Percentiles rank a stretch among this genome's conserved stretches.
Conservation (phyloP, 108 stramenopile genomes). For the Aurantiochytrium sp. region DNA sequence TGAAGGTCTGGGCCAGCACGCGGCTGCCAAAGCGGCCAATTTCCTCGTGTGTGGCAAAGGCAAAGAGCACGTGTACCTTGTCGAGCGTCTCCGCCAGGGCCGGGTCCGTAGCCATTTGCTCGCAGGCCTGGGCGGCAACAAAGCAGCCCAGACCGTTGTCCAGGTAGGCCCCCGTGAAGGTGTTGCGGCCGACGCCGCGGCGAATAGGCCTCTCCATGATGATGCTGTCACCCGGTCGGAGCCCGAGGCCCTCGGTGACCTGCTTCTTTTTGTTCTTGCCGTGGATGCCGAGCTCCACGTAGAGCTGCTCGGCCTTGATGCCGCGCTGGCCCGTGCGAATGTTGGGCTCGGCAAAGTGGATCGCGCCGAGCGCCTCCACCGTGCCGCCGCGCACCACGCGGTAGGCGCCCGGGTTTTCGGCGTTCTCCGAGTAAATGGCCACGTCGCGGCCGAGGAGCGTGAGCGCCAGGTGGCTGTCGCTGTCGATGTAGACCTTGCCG, state of each 20-base stretch:
- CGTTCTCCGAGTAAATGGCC: neutral
- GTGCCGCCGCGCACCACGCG: neutral
- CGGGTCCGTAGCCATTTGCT: neutral
- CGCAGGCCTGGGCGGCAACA: neutral
- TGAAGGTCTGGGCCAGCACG: neutral
- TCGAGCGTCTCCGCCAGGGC: neutral
- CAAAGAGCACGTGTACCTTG: neutral
- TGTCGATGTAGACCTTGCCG: constrained; percentile 23
- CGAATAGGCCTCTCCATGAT: constrained; percentile 19
- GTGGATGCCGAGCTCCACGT: constrained; percentile 22
- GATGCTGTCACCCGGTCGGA: neutral
- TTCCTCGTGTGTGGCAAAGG: constrained; percentile 28
- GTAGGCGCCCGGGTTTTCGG: neutral
- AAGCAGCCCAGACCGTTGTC: constrained; percentile 25
- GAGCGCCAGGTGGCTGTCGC: neutral
- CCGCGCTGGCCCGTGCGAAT: neutral
- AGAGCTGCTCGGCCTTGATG: constrained; percentile 18
- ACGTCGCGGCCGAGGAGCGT: constrained; percentile 21
- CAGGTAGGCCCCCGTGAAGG: constrained; percentile 16
- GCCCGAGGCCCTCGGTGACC: neutral
- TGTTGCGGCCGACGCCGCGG: constrained; percentile 19
- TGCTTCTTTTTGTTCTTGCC: neutral
- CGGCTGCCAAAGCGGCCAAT: constrained; percentile 21
- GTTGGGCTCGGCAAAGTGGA: constrained; percentile 7
- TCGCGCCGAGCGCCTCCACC: constrained; percentile 2